Base-by-base conservation (phyloP, 139 green algal genomes). In the Volvox africanus region DNA sequence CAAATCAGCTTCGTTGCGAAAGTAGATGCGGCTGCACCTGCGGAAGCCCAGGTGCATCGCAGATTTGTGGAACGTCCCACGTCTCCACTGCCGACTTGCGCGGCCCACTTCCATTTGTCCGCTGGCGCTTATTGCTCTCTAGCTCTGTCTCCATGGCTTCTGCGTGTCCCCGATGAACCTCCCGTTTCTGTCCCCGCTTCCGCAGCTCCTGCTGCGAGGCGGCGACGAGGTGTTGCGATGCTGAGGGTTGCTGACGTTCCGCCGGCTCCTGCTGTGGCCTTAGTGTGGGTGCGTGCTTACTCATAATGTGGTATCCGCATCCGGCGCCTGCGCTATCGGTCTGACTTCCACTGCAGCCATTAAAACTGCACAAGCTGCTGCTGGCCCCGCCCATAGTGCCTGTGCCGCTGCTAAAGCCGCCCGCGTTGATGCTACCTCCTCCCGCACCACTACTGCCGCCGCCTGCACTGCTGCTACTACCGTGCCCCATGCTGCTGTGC, bases 271-370 rank as follows among this genome's bases (percentile, higher is more conserved):
- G 55, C 80, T 73, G 80, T 35, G 55, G 32, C 32, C 30, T 16
- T 55, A 33, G 16, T 19, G 55, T 26, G 35, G 80, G 80, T 30
- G 50, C 55, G 30, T 55, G 81, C 61, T 87, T 87, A 62, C 81
- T 87, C 36, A 87, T 35, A 33, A 87, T 87, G n/a, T 87, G 55
- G 30, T 87, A 87, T 26, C 81, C 81, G 30, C 26, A 61, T 19
- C 61, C 61, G 32, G 24, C 80, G n/a, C 28, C 50, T 13, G 12
- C 80, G 61, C 61, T 68, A 20, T 61, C 61, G 1, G 30, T 55
- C 75, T 81, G 75, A 35, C 75, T 81, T 21, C 75, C 75, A 30
- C 75, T 81, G 32, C 32, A 33, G 75, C 75, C 50, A 44, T 37
- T 37, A 61, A n/a, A n/a, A 61, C 50, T 84, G 36, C 36, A 30